These are phyloP conservation scores for Geranium rotundifolium DNA, from an alignment of 345 rosid genomes.

Conservation along the genomic window DNA sequence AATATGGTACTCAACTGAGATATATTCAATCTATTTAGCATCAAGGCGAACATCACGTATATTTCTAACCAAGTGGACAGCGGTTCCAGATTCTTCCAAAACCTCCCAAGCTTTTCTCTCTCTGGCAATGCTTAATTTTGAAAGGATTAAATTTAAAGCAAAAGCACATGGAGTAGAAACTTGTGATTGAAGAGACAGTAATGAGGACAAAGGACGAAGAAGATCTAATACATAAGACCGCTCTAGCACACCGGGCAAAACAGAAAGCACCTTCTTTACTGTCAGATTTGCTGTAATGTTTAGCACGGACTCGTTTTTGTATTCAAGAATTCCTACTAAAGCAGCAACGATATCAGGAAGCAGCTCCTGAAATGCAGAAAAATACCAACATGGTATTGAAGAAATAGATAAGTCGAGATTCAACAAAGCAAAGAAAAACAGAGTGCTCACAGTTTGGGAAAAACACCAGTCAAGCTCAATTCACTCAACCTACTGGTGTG, in stretches of 20 bases:
- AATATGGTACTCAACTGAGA: conserved; percentile 45
- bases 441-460: too few relatives aligned
- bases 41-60: conserved; percentile 23
- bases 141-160: conserved; percentile 46
- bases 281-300: conserved; percentile 42
- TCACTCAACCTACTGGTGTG: too few relatives aligned
- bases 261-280: conserved; percentile 33
- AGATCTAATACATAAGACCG: conserved; percentile 36
- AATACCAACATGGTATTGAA: too few relatives aligned
- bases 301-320: conserved; percentile 37
- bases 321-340: conserved; percentile 58
- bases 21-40: conserved; percentile 31
- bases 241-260: conserved; percentile 30
- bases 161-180: conserved; percentile 42
- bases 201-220: conserved; percentile 47
- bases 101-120: conserved; percentile 55
- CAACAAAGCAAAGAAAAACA: too few relatives aligned
- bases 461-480: too few relatives aligned
- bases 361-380: conserved; percentile 47
- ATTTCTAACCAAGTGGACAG: conserved; percentile 22
- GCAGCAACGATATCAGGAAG: conserved; percentile 56
- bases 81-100: conserved; percentile 29
- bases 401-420: too few relatives aligned
- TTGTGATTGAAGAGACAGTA: conserved; percentile 31
- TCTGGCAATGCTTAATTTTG: conserved; percentile 27